A percentile compares a stretch with the other conserved stretches of the same genome.
Evolutionary conservation across 2,329 filamentous ascomycete species (phyloP).

Genomic region (Monosporascus ibericus): DNA sequence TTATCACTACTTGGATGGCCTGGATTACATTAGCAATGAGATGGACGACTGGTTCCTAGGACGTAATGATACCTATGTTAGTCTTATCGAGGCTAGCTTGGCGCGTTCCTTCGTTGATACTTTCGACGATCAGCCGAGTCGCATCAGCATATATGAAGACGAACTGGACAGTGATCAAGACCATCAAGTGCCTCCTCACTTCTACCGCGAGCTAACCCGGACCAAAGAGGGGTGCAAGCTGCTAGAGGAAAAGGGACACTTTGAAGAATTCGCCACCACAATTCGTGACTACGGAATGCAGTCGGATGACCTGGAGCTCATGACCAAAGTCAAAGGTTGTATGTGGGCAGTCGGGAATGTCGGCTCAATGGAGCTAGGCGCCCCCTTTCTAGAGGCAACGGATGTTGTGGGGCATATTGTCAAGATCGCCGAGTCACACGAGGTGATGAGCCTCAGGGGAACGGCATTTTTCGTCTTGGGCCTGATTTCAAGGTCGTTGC

Average conservation of each 20-base stretch:
- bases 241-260: conserved; percentile 88
- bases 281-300: conserved; percentile 85
- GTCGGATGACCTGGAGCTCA: conserved; percentile 74
- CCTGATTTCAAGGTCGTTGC: conserved; percentile 82
- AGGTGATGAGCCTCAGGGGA: conserved; percentile 87
- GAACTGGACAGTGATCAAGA: conserved; percentile 49
- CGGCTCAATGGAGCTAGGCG: conserved; percentile 94
- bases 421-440: conserved; percentile 77
- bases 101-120: conserved; percentile 75
- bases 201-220: conserved; percentile 90
- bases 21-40: conserved; percentile 98
- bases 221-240: conserved; percentile 89
- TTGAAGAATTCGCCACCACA: conserved; percentile 84
- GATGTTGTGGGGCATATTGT: conserved; percentile 86
- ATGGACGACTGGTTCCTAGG: conserved; percentile 99
- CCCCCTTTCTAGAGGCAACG: conserved; percentile 83
- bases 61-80: conserved; percentile 92
- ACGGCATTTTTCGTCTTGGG: conserved; percentile 96
- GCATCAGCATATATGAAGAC: conserved; percentile 53
- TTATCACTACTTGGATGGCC: conserved; percentile 91
- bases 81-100: conserved; percentile 90
- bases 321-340: conserved; percentile 93
- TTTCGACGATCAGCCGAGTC: conserved; percentile 50
- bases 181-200: conserved; percentile 82
- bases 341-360: conserved; percentile 98